Evolutionary conservation across 2,329 filamentous ascomycete species (phyloP).

Genomic region (Cucurbitaria berberidis): DNA sequence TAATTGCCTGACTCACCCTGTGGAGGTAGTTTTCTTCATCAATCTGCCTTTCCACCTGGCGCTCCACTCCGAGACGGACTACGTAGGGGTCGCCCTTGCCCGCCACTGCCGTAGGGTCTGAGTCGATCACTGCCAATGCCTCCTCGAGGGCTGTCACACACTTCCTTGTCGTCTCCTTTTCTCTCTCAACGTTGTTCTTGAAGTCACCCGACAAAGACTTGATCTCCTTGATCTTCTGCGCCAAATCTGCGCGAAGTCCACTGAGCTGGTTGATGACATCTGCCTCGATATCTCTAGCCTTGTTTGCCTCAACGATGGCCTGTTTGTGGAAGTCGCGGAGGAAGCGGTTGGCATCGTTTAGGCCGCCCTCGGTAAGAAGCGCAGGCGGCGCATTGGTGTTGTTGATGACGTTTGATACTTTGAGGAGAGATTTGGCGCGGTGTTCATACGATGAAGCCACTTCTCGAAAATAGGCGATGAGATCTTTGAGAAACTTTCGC

Average conservation of each 20-base stretch:
- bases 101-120: slow-evolving; percentile 74
- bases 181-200: slow-evolving; percentile 94
- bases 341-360: slow-evolving; percentile 84
- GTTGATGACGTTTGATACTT: slow-evolving; percentile 82
- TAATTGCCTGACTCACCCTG: slow-evolving; percentile 63
- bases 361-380: slow-evolving; percentile 81
- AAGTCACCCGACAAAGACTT: slow-evolving; percentile 92
- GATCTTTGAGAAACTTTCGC: slow-evolving; percentile 92
- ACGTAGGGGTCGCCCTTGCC: slow-evolving; percentile 94
- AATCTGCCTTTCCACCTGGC: slow-evolving; percentile 88
- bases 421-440: slow-evolving; percentile 79
- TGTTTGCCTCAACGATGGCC: slow-evolving; percentile 79
- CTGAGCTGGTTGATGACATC: slow-evolving; percentile 89
- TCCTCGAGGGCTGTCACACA: slow-evolving; percentile 84
- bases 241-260: slow-evolving; percentile 83
- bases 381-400: slow-evolving; percentile 76
- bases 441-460: slow-evolving; percentile 88
- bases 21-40: slow-evolving; percentile 98
- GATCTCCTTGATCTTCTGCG: slow-evolving; percentile 98
- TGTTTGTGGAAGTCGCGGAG: slow-evolving; percentile 83
- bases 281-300: slow-evolving; percentile 86
- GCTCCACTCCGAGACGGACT: slow-evolving; percentile 82
- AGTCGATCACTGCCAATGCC: slow-evolving; percentile 76
- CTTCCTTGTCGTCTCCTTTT: slow-evolving; percentile 83
- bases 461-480: slow-evolving; percentile 93